These are phyloP conservation scores for Typha latifolia DNA, from an alignment of 176 grass and related monocot species.

Conservation along the genomic window DNA sequence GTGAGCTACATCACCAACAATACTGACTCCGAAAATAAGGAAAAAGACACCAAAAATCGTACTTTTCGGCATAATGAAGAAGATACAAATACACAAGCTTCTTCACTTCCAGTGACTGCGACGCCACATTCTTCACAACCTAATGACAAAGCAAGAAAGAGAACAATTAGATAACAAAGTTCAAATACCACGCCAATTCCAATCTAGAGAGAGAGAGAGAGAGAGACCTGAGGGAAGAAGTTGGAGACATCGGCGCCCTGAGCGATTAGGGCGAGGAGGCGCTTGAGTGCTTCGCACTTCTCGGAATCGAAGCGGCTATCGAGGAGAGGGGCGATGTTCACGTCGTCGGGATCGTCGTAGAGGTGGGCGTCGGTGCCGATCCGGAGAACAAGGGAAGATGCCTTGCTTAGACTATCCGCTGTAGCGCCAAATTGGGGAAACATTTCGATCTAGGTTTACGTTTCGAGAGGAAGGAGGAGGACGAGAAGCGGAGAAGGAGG, in stretches of 20 bases:
- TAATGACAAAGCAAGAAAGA: slow-evolving; percentile 6
- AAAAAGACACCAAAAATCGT: slow-evolving; percentile 8
- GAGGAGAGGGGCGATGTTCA: slow-evolving; percentile 60
- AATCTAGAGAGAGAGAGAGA: not conserved
- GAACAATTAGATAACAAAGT: not conserved
- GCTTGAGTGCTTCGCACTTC: slow-evolving; percentile 84
- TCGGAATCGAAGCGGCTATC: slow-evolving; percentile 86
- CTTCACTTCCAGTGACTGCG: slow-evolving; percentile 83
- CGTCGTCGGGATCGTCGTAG: slow-evolving; percentile 95
- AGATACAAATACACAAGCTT: slow-evolving; percentile 96
- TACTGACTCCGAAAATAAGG: not conserved
- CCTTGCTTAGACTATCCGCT: slow-evolving; percentile 42
- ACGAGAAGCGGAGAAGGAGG: not conserved
- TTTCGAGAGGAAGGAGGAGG: not conserved
- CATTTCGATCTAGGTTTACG: slow-evolving; percentile 26
- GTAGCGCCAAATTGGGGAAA: slow-evolving; percentile 58
- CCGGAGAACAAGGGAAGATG: slow-evolving; percentile 67
- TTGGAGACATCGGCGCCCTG: slow-evolving; percentile 76
- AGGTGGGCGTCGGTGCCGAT: slow-evolving; percentile 95
- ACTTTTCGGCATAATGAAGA: slow-evolving; percentile 97
- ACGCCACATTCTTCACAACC: slow-evolving; percentile 93
- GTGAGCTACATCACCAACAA: not conserved
- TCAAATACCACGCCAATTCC: not conserved
- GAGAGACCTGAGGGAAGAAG: slow-evolving; percentile 66
- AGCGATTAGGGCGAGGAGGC: slow-evolving; percentile 76